Evolutionary conservation across 2,329 filamentous ascomycete genomes (phyloP), one percentile per base, ranked within the genome.

Genomic region (Neofusicoccum sp.): DNA sequence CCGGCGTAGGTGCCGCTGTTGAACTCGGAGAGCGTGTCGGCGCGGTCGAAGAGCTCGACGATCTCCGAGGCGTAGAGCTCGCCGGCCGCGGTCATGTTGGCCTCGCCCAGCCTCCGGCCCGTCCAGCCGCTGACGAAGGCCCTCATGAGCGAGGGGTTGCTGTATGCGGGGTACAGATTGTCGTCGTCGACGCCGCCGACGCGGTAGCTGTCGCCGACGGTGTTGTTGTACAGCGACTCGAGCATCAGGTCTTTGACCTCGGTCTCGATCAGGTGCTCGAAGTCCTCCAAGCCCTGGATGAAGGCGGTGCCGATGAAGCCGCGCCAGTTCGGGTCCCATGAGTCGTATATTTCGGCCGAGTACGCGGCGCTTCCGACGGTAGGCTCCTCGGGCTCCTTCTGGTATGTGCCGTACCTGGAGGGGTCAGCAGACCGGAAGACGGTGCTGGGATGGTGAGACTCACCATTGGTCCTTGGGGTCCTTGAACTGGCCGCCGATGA

Each of bases 271-370:
- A 87, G 75, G 63, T 82, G 70, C 0, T 78, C 71, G 60, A 85
- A 88, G 66, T 88, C 85, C 69, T 88, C 86, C 28, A 87, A 76
- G 31, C 82, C 82, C 44, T 88, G 75, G 31, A 88, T 81, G 12
- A 88, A 79, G 0, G 84, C 81, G 0, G 84, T 87, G 11, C 85
- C 84, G 37, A 88, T 79, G 63, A 89, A 88, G 0, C 85, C 86
- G 56, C 86, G 78, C 86, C 86, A 88, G 65, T 89, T 88, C 1
- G 85, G 85, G 66, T 88, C 86, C 83, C 84, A 88, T 0, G 81
- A 80, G 62, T 81, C 79, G 69, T 87, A 86, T 37, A 85, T 84
- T 3, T 72, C 69, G 0, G 79, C 71, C 1, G 79, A 78, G 65
- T 88, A 88, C 14, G 76, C 72, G 1, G 74, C 60, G 2, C 78